Base-by-base conservation (phyloP, 257 asterid genomes). In the Anisodus tanguticus region DNA sequence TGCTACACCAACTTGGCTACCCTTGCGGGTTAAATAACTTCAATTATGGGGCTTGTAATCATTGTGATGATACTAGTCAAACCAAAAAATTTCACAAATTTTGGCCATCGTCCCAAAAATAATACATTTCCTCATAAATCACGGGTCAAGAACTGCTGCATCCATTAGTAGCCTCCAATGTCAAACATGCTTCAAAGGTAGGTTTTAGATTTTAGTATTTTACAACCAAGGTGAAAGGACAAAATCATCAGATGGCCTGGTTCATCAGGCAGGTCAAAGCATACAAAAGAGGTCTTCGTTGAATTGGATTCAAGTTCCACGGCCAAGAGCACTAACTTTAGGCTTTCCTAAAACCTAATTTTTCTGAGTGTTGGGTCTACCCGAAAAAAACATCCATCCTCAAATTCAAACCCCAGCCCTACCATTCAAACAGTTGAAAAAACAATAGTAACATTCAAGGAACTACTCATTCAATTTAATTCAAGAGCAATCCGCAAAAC, bases 391-490 rank as follows among this genome's bases (percentile, higher is more conserved):
- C 63, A 51, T 51, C 60, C 6, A 4, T 8, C 10, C 39, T 7
- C 5, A 11, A 49, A 72, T 72, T 74, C 80, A 74, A 51, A n/a
- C 4, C n/a, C 59, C 80, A 19, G 3, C 35, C n/a, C 12, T 8
- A 4, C 6, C 41, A 76, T 10, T 12, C 47, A 76, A 72, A 76
- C 81, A 51, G 45, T 12, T 1, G 47, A 76, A 49, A 76, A 8
- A 19, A 74, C 16, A 19, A 22, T 12, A 74, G 35, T 31, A 31
- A 31, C 35, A 31, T 51, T 8, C 41, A 76, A 76, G n/a, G 55
- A 51, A 76, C 63, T 22, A 76, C 63, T 76, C 63, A 22, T 12
- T 51, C 81, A 76, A 76, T 22, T 26, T 51, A 76, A 51, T 22
- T 51, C 26, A 76, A 51, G 26, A 76, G 19, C 63, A 76, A 51